phyloP scores from a whole-genome alignment of 106 monocot species.

The Dendrobium catenatum region DNA sequence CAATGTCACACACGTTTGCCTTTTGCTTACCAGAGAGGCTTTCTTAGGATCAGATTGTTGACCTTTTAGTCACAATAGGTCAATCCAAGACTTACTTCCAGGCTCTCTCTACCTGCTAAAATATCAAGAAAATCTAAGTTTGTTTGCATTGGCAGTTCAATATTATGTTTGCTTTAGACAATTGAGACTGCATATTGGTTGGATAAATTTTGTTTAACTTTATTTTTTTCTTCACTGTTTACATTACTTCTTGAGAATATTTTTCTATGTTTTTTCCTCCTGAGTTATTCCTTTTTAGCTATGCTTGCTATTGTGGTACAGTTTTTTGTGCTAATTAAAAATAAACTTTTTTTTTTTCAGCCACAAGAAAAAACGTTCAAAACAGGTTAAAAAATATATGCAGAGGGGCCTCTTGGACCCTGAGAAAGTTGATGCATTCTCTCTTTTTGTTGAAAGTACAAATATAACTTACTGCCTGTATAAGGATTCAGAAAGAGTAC shows the following conservation, averaged over 20 bases:
- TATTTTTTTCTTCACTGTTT: not conserved
- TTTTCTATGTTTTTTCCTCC: not conserved
- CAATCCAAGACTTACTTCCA: too few relatives aligned
- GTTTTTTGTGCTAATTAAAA: not conserved
- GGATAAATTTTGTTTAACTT: not conserved
- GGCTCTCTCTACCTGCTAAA: too few relatives aligned
- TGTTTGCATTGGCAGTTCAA: too few relatives aligned
- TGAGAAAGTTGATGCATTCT: constrained; percentile 75
- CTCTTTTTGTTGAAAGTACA: constrained; percentile 76
- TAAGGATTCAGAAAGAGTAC: constrained; percentile 84
- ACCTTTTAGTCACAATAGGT: too few relatives aligned
- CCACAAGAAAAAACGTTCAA: constrained; percentile 85
- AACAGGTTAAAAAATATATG: constrained; percentile 76
- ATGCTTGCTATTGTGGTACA: not conserved
- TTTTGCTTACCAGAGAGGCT: too few relatives aligned
- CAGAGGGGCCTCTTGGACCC: constrained; percentile 65
- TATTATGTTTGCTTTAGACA: not conserved
- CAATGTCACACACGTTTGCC: too few relatives aligned
- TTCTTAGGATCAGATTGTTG: too few relatives aligned
- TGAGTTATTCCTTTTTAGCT: not conserved
- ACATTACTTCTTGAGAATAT: not conserved
- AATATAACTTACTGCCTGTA: constrained; percentile 86
- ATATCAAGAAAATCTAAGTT: too few relatives aligned
- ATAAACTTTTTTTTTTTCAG: constrained; percentile 22
- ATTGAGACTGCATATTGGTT: not conserved